Percentiles rank a stretch among this genome's conserved stretches.
phyloP scores from a whole-genome alignment of 179 eudicot genomes.

The Gypsophila paniculata region DNA sequence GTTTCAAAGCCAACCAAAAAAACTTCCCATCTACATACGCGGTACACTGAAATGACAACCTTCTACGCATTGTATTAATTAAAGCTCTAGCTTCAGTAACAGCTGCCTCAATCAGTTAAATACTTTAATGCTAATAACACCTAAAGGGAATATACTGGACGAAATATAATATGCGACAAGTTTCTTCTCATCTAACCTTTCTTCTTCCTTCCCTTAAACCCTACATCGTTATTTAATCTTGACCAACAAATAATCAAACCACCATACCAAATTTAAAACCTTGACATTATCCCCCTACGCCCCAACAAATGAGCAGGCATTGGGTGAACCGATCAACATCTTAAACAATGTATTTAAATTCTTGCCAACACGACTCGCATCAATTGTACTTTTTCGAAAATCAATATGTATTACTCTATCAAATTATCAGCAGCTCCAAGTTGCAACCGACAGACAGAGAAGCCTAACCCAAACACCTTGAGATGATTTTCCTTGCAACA shows the following conservation, averaged over 20 bases:
- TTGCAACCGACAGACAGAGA: no score
- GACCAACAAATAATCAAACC: background rate
- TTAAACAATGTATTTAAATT: no score
- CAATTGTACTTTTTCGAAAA: no score
- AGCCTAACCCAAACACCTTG: no score
- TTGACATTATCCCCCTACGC: no score
- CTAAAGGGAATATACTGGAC: background rate
- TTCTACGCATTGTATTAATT: background rate
- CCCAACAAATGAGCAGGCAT: no score
- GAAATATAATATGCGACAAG: background rate
- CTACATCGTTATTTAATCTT: background rate
- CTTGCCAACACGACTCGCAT: no score
- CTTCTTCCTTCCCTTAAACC: background rate
- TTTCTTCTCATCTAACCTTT: background rate
- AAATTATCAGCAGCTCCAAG: no score
- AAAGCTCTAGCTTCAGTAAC: background rate
- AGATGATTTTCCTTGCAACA: no score
- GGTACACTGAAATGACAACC: background rate
- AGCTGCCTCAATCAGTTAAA: constrained; percentile 3
- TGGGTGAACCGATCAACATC: no score
- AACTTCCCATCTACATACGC: background rate
- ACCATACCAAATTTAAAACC: no score
- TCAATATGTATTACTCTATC: no score
- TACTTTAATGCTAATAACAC: background rate
- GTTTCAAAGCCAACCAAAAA: background rate